Percentiles rank a stretch among this genome's conserved stretches.
Conservation (phyloP, 305 asterid species). For the Caryopteris hybrid region DNA sequence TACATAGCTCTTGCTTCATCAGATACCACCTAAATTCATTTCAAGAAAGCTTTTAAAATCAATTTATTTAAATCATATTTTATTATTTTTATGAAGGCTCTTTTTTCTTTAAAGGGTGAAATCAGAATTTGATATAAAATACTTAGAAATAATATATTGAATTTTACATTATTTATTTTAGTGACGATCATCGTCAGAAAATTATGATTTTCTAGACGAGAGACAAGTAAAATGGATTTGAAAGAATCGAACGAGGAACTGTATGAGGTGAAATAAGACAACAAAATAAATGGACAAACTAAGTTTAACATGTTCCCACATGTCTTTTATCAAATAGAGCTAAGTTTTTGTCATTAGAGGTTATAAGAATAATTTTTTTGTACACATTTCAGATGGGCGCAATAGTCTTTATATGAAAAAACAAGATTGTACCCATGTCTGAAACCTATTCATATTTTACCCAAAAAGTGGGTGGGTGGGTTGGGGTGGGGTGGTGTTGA, state of each 20-base stretch:
- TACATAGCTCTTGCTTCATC: conserved; percentile 77
- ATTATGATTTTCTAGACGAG: too few species aligned
- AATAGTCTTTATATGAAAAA: neutral
- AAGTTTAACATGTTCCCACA: neutral
- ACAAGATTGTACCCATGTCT: neutral
- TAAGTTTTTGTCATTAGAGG: neutral
- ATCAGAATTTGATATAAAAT: too few species aligned
- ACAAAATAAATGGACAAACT: too few species aligned
- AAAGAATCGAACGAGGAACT: too few species aligned
- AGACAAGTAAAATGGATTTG: too few species aligned
- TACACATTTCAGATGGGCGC: neutral
- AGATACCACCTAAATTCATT: conserved; percentile 54
- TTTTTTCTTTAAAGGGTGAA: too few species aligned
- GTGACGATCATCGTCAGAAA: too few species aligned
- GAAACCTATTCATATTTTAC: neutral
- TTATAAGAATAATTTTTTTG: neutral
- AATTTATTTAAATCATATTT: too few species aligned
- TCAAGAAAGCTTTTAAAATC: neutral
- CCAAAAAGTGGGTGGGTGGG: neutral
- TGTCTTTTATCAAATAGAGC: neutral
- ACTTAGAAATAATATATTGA: too few species aligned
- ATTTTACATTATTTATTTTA: too few species aligned
- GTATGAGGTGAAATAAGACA: neutral
- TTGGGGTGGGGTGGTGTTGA: too few species aligned
- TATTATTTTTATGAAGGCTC: too few species aligned